Conservation (phyloP, 495 filamentous ascomycete genomes). For the Aeminium ludgeri region DNA sequence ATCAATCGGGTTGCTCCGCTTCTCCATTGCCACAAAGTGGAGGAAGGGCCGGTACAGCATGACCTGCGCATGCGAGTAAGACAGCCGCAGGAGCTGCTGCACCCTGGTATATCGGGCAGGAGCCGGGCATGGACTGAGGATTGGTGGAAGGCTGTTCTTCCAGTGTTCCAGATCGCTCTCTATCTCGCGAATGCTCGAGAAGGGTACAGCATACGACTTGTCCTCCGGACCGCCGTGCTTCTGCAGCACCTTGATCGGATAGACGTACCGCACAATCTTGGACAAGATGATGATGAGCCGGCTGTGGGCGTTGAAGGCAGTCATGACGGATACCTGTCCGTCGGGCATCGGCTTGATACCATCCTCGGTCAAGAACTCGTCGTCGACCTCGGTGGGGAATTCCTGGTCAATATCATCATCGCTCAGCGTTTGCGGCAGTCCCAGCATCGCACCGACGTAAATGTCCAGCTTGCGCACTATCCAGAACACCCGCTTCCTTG, state of each 20-base stretch:
- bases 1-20: conserved; percentile 50
- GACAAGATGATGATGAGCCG: conserved; percentile 57
- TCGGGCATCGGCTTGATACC: conserved; percentile 57
- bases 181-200: conserved; percentile 76
- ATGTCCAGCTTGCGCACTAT: conserved; percentile 84
- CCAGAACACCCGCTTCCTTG: conserved; percentile 77
- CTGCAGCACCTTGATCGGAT: conserved; percentile 62
- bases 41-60: conserved; percentile 90
- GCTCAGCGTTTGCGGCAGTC: conserved; percentile 67
- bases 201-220: conserved; percentile 70
- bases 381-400: conserved; percentile 69
- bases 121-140: conserved; percentile 60
- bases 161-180: conserved; percentile 71
- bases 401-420: conserved; percentile 89
- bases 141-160: conserved; percentile 61
- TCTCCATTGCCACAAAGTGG: conserved; percentile 72
- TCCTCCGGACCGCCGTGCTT: conserved; percentile 20
- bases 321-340: conserved; percentile 57
- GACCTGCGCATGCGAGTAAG: conserved; percentile 83
- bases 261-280: conserved; percentile 78
- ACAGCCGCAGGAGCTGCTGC: conserved; percentile 72
- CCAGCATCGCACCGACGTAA: conserved; percentile 77
- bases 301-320: conserved; percentile 74
- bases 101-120: conserved; percentile 59
- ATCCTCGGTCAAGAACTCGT: conserved; percentile 71